These are phyloP conservation scores for Lodderomyces parapsilosis DNA, from an alignment of 1,139 yeast species.

Conservation along the genomic window DNA sequence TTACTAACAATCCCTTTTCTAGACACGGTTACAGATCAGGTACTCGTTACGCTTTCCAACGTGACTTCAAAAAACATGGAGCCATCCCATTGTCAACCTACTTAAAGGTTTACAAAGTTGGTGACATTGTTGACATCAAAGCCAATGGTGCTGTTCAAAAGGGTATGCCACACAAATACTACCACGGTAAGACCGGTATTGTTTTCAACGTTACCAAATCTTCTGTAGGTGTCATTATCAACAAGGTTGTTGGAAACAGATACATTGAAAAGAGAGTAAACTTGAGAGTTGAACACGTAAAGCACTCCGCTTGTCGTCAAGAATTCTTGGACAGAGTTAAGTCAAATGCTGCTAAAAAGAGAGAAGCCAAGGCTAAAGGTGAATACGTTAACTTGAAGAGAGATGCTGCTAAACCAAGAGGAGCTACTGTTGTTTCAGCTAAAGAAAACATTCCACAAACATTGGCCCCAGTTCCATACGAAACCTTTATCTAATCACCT, in stretches of 20 bases:
- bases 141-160: constrained; percentile 99
- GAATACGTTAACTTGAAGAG: constrained; percentile 91
- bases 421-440: constrained; percentile 75
- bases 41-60: constrained; percentile 99
- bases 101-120: constrained; percentile 97
- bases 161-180: constrained; percentile 99
- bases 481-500: constrained; percentile 81
- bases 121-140: constrained; percentile 99
- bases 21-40: constrained; percentile 99
- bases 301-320: constrained; percentile 99
- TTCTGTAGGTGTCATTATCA: constrained; percentile 95
- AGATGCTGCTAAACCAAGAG: constrained; percentile 98
- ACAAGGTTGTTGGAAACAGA: constrained; percentile 99
- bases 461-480: constrained; percentile 98
- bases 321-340: constrained; percentile 98
- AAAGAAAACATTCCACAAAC: constrained; percentile 89
- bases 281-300: constrained; percentile 97
- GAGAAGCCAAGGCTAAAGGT: constrained; percentile 95
- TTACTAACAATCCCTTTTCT: constrained; percentile 13
- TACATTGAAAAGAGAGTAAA: constrained; percentile 98
- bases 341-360: constrained; percentile 89
- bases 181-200: constrained; percentile 99
- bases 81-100: constrained; percentile 90
- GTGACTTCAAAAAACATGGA: constrained; percentile 99
- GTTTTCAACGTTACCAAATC: constrained; percentile 98